These are phyloP conservation scores for Penicillium brevicompactum DNA, from an alignment of 2,329 filamentous ascomycete species.

Conservation along the genomic window DNA sequence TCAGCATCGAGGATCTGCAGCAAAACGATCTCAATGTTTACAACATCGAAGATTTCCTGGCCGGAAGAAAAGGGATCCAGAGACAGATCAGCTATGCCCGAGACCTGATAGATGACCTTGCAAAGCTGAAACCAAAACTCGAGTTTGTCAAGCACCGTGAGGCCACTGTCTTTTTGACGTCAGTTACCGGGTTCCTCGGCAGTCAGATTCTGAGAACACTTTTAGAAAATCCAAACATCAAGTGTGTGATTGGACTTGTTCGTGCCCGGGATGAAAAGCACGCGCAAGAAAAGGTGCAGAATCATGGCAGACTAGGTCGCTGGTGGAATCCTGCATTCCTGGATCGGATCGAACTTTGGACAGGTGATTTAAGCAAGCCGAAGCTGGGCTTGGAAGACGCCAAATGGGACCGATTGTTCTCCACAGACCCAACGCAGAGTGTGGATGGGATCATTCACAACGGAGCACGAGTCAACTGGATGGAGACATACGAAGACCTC, in stretches of 20 bases:
- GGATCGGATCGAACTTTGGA: neutral
- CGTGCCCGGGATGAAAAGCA: neutral
- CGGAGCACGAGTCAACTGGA: constrained; percentile 9
- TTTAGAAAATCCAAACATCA: neutral
- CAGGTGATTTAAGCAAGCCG: constrained; percentile 6
- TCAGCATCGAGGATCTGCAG: neutral
- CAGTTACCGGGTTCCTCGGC: constrained; percentile 5
- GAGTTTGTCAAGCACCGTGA: neutral
- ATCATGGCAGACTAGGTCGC: neutral
- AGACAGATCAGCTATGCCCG: neutral
- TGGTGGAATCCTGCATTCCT: neutral
- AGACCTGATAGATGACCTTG: neutral
- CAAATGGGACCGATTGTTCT: constrained; percentile 1
- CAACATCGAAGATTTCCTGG: neutral
- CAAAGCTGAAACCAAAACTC: neutral
- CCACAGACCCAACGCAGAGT: neutral
- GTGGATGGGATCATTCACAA: constrained; percentile 10
- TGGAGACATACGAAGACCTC: constrained; percentile 6
- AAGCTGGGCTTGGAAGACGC: constrained; percentile 5
- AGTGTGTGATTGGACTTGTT: constrained; percentile 1
- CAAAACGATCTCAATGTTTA: neutral
- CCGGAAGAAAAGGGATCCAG: neutral
- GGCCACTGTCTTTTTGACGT: constrained; percentile 2
- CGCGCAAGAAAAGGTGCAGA: neutral
- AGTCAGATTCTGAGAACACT: constrained; percentile 1